Evolutionary conservation across 2,329 filamentous ascomycete species (phyloP).

Genomic region (Beauveria varroae): DNA sequence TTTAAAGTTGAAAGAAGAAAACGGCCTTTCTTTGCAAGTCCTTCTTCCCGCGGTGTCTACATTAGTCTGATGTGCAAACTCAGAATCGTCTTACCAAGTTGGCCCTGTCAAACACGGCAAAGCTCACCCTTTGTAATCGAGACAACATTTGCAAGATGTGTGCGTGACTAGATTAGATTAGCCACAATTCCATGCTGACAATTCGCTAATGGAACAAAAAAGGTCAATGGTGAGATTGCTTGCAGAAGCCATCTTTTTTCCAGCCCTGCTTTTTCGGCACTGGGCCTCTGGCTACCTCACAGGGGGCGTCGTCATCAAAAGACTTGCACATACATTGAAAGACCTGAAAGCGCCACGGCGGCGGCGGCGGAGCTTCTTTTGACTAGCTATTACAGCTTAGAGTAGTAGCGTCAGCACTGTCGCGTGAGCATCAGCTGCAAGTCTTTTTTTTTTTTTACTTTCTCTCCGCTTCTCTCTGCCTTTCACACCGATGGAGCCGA

Average conservation of each 20-base stretch:
- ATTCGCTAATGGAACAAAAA: too few species aligned
- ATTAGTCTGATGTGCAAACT: too few species aligned
- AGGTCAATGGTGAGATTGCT: too few species aligned
- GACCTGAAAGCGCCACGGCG: not conserved
- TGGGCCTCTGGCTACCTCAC: not conserved
- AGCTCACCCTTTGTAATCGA: too few species aligned
- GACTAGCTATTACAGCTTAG: not conserved
- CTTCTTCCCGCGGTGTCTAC: not conserved
- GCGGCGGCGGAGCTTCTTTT: not conserved
- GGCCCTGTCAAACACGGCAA: too few species aligned
- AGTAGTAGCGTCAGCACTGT: not conserved
- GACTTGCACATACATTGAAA: not conserved
- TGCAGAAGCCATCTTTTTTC: too few species aligned
- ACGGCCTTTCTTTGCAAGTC: not conserved
- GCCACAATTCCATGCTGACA: too few species aligned
- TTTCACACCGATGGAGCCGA: not conserved
- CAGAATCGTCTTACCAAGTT: too few species aligned
- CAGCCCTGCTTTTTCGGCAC: not conserved
- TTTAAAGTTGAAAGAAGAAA: too few species aligned
- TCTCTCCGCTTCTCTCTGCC: not conserved
- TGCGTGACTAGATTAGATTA: too few species aligned
- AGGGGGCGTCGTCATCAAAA: not conserved
- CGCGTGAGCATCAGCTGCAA: not conserved
- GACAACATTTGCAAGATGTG: too few species aligned
- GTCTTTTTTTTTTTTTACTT: not conserved